Base-by-base conservation (phyloP, 176 grass and related monocot genomes). In the Rhynchospora tenuis region DNA sequence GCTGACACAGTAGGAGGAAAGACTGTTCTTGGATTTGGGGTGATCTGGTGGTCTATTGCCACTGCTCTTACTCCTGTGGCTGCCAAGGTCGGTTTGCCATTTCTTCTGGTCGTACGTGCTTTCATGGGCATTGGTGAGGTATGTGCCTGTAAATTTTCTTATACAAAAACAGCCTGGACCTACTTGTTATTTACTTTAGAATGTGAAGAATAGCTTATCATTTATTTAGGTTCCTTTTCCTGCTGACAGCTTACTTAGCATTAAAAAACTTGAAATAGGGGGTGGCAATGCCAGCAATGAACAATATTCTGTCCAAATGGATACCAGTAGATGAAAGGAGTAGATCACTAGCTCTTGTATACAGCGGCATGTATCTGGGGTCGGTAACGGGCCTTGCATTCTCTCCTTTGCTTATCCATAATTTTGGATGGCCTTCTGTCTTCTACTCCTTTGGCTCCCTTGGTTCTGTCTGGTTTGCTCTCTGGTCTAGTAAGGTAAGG, bases 251-350 rank as follows among this genome's bases (percentile, higher is more conserved):
- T 38, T 38, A 38, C 33, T 38, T 38, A 4, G 33, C 33, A 33
- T 79, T 7, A 59, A 63, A 62, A 60, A 73, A 60, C 45, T 83
- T 90, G 12, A 38, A 38, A 45, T 85, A 97, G 92, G 95, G 95
- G 38, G 95, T 97, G 88, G 95, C 95, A 3, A 97, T 97, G 95
- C 95, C 95, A 68, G 92, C 95, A 84, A 97, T 97, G 92, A 97
- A 92, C 86, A 97, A 97, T 52, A 98, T 98, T 67, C 89, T 98
- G 52, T 98, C 95, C 0, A 98, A 92, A 86, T 98, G 95, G 95
- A 78, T 98, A 79, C 92, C 95, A 29, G 86, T 98, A 81, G 90
- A 92, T 67, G 95, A 98, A 81, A 90, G 95, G 50, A 98, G 95
- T 86, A 94, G 92, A 87, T 92, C 95, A 27, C 78, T 98, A 26